Percentiles rank a stretch among this genome's conserved stretches.
Conservation (phyloP, 345 rosid genomes). For the Abelmoschus esculentus region DNA sequence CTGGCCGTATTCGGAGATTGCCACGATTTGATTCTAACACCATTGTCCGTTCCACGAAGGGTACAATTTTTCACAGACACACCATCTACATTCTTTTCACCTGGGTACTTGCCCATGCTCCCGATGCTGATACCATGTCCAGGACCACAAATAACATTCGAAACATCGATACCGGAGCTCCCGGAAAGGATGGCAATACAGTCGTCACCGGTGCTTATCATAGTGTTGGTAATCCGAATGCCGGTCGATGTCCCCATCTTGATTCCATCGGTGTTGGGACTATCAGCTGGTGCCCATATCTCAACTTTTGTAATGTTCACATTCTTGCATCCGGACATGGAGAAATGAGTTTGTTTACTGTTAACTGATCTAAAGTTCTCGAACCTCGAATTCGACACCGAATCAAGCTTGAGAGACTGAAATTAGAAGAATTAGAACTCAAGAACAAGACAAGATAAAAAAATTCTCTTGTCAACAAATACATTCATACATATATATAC, state of each 20-base stretch:
- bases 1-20: constrained; percentile 17
- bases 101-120: constrained; percentile 29
- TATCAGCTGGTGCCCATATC: constrained; percentile 24
- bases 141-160: constrained; percentile 33
- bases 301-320: constrained; percentile 1
- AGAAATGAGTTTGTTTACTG: constrained; percentile 19
- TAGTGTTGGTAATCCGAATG: not conserved
- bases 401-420: constrained; percentile 14
- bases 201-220: constrained; percentile 32
- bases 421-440: not conserved
- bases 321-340: constrained; percentile 12
- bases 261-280: constrained; percentile 45
- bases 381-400: constrained; percentile 15
- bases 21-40: constrained; percentile 42
- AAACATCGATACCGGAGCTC: constrained; percentile 22
- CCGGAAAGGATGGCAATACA: constrained; percentile 39
- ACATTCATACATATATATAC: too few species aligned
- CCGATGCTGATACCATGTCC: constrained; percentile 50
- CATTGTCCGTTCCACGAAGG: constrained; percentile 15
- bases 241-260: constrained; percentile 26
- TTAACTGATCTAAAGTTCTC: constrained; percentile 12
- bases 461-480: too few species aligned
- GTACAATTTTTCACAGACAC: constrained; percentile 14
- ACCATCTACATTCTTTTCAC: constrained; percentile 24
- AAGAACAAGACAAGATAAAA: not conserved